Conservation (phyloP, 495 filamentous ascomycete genomes). For the Annulohypoxylon bovei region DNA sequence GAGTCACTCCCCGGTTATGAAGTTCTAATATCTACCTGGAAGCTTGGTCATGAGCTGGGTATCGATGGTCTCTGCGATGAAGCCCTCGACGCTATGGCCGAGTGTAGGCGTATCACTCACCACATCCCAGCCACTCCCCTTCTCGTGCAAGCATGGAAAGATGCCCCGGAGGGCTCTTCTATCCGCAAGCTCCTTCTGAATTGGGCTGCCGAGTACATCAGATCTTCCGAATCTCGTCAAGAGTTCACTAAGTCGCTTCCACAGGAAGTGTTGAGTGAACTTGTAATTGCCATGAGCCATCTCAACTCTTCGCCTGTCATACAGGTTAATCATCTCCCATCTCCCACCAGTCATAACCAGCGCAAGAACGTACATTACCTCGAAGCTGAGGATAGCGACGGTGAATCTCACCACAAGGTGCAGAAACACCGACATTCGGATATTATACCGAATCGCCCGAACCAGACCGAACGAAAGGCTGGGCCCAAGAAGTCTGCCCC, state of each 20-base stretch:
- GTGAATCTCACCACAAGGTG: slow-evolving; percentile 32
- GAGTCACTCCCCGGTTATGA: slow-evolving; percentile 58
- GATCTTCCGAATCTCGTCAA: slow-evolving; percentile 58
- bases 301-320: slow-evolving; percentile 48
- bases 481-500: slow-evolving; percentile 40
- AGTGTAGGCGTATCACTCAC: slow-evolving; percentile 57
- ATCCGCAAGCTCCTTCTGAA: slow-evolving; percentile 62
- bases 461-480: slow-evolving; percentile 16
- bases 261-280: slow-evolving; percentile 63
- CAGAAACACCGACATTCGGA: slow-evolving; percentile 55
- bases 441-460: slow-evolving; percentile 35
- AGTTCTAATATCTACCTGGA: slow-evolving; percentile 61
- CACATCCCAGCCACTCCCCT: slow-evolving; percentile 62
- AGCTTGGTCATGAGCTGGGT: slow-evolving; percentile 58
- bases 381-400: slow-evolving; percentile 47
- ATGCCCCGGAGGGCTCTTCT: slow-evolving; percentile 63
- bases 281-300: slow-evolving; percentile 66
- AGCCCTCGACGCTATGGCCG: slow-evolving; percentile 62
- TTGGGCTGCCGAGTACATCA: slow-evolving; percentile 68
- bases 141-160: slow-evolving; percentile 64
- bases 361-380: slow-evolving; percentile 55
- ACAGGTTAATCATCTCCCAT: slow-evolving; percentile 37
- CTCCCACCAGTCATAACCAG: slow-evolving; percentile 29
- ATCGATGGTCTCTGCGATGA: slow-evolving; percentile 63
- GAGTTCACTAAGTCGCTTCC: slow-evolving; percentile 64